Evolutionary conservation across 148 eudicot genomes (phyloP), one percentile per base, ranked within the genome.

Genomic region (Polygonum maritimum): DNA sequence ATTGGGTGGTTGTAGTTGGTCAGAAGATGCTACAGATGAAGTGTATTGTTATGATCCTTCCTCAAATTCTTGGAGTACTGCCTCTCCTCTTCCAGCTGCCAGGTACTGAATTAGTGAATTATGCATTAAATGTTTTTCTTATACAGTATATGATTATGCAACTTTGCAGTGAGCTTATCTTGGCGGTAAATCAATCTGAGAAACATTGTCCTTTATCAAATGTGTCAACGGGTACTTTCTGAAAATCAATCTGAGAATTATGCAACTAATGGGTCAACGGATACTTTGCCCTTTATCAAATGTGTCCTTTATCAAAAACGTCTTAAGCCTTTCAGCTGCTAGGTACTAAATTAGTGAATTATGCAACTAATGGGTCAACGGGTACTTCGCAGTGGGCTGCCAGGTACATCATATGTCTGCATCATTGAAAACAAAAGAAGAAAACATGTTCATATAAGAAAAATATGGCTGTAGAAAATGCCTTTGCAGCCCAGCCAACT

Each of bases 381-480:
- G n/a, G n/a, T n/a, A n/a, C n/a, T n/a, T n/a, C n/a, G n/a, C n/a
- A n/a, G n/a, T n/a, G n/a, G n/a, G n/a, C n/a, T n/a, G n/a, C n/a
- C n/a, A n/a, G n/a, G n/a, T n/a, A n/a, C n/a, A n/a, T n/a, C n/a
- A n/a, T n/a, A n/a, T n/a, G n/a, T n/a, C 44, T 35, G 39, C 44
- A 65, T 65, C 19, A 36, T 36, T 65, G 8, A 65, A 38, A 79
- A 57, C n/a, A 74, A 48, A 52, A n/a, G n/a, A 41, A 41, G 6
- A 48, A 71, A 78, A 96, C 99, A 98, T 96, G 99, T 85, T 96
- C 99, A 81, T 96, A 96, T 82, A 92, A 85, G 89, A 96, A 87
- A 86, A 96, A 92, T 54, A 87, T 75, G 77, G 97, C 85, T 3
- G 99, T 92, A 13, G 93, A 85, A 83, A 96, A 96, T 78, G 87